Evolutionary conservation across 1,139 yeast species (phyloP).

Genomic region (Zygoascus sp.): DNA sequence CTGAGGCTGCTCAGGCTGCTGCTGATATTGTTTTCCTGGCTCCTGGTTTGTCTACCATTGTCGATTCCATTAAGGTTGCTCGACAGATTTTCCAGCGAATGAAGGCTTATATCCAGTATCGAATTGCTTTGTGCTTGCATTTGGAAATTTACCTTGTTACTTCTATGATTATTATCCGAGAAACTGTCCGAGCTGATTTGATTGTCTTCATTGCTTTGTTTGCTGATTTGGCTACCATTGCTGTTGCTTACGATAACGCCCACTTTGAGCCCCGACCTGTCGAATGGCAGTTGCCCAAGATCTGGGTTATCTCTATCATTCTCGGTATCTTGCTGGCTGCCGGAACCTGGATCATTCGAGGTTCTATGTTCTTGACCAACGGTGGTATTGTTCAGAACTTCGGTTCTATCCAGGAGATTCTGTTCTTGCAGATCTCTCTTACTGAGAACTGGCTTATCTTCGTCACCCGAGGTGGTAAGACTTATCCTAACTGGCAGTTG

Average conservation of each 20-base stretch:
- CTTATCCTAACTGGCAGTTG: conserved; percentile 98
- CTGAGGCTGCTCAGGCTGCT: conserved; percentile 95
- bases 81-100: conserved; percentile 98
- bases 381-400: conserved; percentile 94
- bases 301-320: conserved; percentile 92
- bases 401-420: conserved; percentile 87
- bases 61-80: conserved; percentile 90
- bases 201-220: conserved; percentile 92
- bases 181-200: conserved; percentile 76
- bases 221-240: conserved; percentile 93
- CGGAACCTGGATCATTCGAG: conserved; percentile 90
- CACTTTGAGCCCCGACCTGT: conserved; percentile 88
- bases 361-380: conserved; percentile 79
- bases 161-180: conserved; percentile 90
- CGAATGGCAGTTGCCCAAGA: conserved; percentile 92
- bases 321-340: conserved; percentile 78
- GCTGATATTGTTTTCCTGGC: conserved; percentile 95
- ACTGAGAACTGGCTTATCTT: conserved; percentile 96
- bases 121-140: conserved; percentile 89
- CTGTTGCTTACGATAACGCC: conserved; percentile 94
- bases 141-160: conserved; percentile 89
- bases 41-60: conserved; percentile 83
- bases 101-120: conserved; percentile 95
- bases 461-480: conserved; percentile 95
- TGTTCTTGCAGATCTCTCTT: conserved; percentile 86